phyloP scores from a whole-genome alignment of 2,329 filamentous ascomycete genomes.

The Beauveria varroae region DNA sequence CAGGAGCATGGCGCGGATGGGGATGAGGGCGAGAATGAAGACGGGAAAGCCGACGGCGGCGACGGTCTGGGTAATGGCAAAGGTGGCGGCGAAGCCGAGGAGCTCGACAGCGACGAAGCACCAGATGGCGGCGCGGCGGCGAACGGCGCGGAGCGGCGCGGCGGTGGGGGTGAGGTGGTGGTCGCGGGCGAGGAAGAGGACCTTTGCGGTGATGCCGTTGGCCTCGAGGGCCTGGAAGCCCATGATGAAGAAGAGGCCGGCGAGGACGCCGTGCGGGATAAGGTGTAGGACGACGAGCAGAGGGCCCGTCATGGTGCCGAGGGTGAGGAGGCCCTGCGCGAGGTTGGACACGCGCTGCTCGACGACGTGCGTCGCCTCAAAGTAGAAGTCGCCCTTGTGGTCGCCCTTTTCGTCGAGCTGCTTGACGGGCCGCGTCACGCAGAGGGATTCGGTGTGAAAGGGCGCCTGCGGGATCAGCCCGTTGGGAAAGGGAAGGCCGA shows the following conservation, averaged over 20 bases:
- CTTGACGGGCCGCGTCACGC: constrained; percentile 53
- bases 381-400: constrained; percentile 48
- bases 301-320: constrained; percentile 72
- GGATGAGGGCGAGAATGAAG: constrained; percentile 63
- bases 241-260: constrained; percentile 80
- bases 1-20: constrained; percentile 55
- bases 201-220: constrained; percentile 70
- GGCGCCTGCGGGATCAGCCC: constrained; percentile 78
- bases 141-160: constrained; percentile 53
- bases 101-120: constrained; percentile 62
- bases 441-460: constrained; percentile 73
- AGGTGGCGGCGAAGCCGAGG: constrained; percentile 66
- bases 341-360: constrained; percentile 77
- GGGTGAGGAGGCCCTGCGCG: constrained; percentile 66
- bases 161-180: constrained; percentile 48
- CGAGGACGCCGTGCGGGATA: constrained; percentile 72
- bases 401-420: constrained; percentile 45
- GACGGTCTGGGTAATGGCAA: constrained; percentile 76
- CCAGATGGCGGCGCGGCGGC: constrained; percentile 62
- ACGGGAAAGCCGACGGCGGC: constrained; percentile 76
- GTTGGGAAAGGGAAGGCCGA: constrained; percentile 75
- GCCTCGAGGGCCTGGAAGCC: constrained; percentile 67
- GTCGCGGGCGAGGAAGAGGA: constrained; percentile 64
- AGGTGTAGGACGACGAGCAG: constrained; percentile 67
- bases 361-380: constrained; percentile 54